Conservation (phyloP, 2,329 filamentous ascomycete species). For the Aspergillus oerlinghausenensis region DNA sequence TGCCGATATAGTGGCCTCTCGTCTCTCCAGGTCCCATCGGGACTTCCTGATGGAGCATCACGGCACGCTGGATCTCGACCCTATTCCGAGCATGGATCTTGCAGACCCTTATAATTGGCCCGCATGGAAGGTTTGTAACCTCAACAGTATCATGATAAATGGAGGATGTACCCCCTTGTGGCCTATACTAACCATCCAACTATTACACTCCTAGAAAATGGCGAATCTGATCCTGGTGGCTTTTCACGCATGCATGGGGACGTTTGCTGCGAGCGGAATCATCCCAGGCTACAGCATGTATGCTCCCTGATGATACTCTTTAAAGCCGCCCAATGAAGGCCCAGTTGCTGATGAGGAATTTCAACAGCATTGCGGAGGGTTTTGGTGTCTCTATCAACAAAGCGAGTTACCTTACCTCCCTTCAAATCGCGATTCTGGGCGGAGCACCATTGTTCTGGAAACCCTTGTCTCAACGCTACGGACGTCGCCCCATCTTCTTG, state of each 20-base stretch:
- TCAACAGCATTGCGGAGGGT: constrained; percentile 45
- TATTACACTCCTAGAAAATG: constrained; percentile 42
- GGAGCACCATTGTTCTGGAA: constrained; percentile 53
- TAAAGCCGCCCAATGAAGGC: background rate
- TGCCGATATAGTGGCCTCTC: constrained; percentile 23
- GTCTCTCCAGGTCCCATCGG: constrained; percentile 26
- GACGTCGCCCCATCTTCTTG: constrained; percentile 53
- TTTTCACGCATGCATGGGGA: constrained; percentile 56
- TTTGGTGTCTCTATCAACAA: constrained; percentile 46
- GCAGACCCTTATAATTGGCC: constrained; percentile 57
- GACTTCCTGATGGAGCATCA: constrained; percentile 51
- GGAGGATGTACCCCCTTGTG: too few species aligned
- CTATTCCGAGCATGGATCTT: constrained; percentile 47
- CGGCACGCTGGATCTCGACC: constrained; percentile 53
- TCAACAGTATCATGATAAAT: background rate
- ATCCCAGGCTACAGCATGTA: constrained; percentile 50
- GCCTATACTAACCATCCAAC: background rate
- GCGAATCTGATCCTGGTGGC: constrained; percentile 53
- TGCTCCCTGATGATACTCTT: background rate
- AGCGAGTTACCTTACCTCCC: constrained; percentile 51
- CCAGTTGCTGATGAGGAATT: background rate
- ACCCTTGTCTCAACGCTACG: constrained; percentile 50
- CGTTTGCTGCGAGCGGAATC: constrained; percentile 53
- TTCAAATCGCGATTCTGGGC: constrained; percentile 53
- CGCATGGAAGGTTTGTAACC: constrained; percentile 43